These are phyloP conservation scores for Elsinoe australis DNA, from an alignment of 2,329 filamentous ascomycete genomes.

Conservation along the genomic window DNA sequence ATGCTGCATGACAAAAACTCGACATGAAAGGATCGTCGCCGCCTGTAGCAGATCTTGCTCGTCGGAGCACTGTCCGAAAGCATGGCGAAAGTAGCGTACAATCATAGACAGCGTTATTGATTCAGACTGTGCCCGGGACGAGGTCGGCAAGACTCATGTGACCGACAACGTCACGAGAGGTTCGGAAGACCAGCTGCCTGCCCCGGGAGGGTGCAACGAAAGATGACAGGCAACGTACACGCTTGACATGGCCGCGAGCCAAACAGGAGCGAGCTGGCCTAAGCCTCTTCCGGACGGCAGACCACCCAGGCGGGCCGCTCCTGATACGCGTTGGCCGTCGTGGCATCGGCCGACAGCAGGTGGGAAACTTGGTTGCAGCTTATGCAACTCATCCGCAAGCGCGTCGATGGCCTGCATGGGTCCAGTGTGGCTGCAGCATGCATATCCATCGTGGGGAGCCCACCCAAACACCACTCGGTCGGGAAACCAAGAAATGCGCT, in stretches of 20 bases:
- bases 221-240: conserved; percentile 11
- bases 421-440: conserved; percentile 10
- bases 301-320: conserved; percentile 15
- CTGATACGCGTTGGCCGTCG: conserved; percentile 17
- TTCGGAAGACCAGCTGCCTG: background rate
- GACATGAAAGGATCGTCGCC: background rate
- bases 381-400: conserved; percentile 16
- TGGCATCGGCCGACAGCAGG: conserved; percentile 15
- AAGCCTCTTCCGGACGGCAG: background rate
- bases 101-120: conserved; percentile 15
- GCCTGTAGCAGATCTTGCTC: conserved; percentile 1
- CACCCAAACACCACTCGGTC: conserved; percentile 10
- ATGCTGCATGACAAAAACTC: conserved; percentile 12
- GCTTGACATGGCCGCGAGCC: background rate
- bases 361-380: conserved; percentile 14
- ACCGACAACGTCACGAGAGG: conserved; percentile 16
- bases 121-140: background rate
- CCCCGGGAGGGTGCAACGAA: conserved; percentile 1
- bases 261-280: background rate
- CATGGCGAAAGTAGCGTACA: conserved; percentile 3
- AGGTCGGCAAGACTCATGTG: conserved; percentile 9
- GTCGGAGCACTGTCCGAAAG: background rate
- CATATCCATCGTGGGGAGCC: conserved; percentile 12
- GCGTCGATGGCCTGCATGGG: conserved; percentile 8
- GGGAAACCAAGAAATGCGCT: background rate